Conservation (phyloP, 2,329 filamentous ascomycete species). For the Phialophora tarda region DNA sequence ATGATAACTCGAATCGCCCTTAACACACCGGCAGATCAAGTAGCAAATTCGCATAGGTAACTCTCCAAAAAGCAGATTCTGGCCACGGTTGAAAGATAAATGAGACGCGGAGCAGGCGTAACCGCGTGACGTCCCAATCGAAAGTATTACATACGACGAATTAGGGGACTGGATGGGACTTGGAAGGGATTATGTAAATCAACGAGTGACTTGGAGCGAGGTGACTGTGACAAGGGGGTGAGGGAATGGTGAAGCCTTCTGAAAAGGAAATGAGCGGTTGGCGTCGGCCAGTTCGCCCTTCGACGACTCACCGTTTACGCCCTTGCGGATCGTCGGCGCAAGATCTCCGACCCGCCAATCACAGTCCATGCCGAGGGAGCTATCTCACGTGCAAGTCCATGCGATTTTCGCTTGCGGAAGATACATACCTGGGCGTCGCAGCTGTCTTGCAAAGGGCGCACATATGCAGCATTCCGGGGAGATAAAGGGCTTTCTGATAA, state of each 20-base stretch:
- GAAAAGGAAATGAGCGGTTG: conserved; percentile 26
- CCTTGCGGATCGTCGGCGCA: conserved; percentile 21
- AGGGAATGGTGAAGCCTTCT: conserved; percentile 1
- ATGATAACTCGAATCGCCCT: background rate
- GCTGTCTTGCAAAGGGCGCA: background rate
- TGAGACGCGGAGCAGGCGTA: background rate
- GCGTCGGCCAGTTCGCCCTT: conserved; percentile 7
- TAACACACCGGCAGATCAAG: background rate
- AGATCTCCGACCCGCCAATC: conserved; percentile 19
- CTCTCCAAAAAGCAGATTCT: background rate
- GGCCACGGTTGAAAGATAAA: background rate
- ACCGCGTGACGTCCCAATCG: conserved; percentile 19
- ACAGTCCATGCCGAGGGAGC: background rate
- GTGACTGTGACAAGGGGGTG: background rate
- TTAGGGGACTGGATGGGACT: conserved; percentile 13
- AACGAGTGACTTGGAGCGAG: conserved; percentile 3
- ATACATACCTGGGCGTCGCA: background rate
- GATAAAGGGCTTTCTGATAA: background rate
- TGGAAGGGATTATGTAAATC: conserved; percentile 19
- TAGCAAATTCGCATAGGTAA: background rate
- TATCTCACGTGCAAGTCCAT: background rate
- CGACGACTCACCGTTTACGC: background rate
- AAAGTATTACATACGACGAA: conserved; percentile 22
- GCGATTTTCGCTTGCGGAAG: background rate
- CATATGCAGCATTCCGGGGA: background rate